Conservation (phyloP, 306 rosid genomes). For the Hippophae gyantsensis region DNA sequence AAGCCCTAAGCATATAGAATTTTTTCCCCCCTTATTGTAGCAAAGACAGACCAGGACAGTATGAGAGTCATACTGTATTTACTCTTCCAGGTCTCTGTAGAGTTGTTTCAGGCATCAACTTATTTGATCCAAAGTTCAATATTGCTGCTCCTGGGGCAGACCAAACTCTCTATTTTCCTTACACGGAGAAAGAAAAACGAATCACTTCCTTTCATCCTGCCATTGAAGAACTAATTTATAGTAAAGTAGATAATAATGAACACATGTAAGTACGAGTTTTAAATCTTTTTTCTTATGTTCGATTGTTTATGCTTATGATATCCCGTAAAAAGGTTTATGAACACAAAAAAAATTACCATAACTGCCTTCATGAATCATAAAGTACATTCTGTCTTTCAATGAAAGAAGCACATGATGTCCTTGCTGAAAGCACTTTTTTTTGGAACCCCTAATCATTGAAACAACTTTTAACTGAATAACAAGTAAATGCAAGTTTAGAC, state of each 20-base stretch:
- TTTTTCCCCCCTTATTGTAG: conserved; percentile 36
- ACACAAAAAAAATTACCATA: too few relatives aligned
- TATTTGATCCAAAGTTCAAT: conserved; percentile 89
- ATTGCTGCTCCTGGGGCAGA: conserved; percentile 94
- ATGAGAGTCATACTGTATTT: conserved; percentile 80
- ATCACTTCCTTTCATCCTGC: conserved; percentile 44
- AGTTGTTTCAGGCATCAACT: conserved; percentile 85
- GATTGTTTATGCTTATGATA: background rate
- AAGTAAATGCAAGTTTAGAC: too few relatives aligned
- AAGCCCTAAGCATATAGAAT: background rate
- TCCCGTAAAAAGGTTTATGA: too few relatives aligned
- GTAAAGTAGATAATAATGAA: conserved; percentile 53
- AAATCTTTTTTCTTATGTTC: background rate
- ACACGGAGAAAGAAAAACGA: conserved; percentile 44
- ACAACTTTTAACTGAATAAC: too few relatives aligned
- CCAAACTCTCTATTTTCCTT: conserved; percentile 65
- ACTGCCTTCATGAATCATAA: too few relatives aligned
- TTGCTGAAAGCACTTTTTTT: too few relatives aligned
- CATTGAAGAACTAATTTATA: conserved; percentile 69
- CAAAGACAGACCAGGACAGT: conserved; percentile 87
- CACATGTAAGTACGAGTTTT: conserved; percentile 47
- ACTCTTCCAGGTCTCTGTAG: conserved; percentile 89
- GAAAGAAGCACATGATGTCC: too few relatives aligned
- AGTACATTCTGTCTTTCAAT: too few relatives aligned
- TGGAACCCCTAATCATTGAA: too few relatives aligned